phyloP scores from a whole-genome alignment of 2,329 filamentous ascomycete genomes.

The Fusarium bactridioides region DNA sequence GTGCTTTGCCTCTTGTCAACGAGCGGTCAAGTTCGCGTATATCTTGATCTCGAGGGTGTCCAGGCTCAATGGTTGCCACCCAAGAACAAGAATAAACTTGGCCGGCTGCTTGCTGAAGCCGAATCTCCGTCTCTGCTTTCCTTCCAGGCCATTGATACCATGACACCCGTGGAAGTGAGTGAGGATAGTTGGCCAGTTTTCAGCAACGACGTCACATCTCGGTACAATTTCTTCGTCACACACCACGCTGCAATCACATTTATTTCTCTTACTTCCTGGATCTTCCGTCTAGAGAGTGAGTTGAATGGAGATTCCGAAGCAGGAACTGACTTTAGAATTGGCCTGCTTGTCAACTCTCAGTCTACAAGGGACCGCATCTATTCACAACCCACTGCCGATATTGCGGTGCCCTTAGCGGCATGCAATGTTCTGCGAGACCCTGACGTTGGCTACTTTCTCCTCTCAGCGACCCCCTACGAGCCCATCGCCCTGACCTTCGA shows the following conservation, averaged over 20 bases:
- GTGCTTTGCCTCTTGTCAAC: slow-evolving; percentile 68
- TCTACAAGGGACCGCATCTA: slow-evolving; percentile 66
- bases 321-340: slow-evolving; percentile 68
- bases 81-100: slow-evolving; percentile 58
- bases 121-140: slow-evolving; percentile 62
- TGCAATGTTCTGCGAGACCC: slow-evolving; percentile 64
- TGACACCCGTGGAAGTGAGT: slow-evolving; percentile 61
- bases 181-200: slow-evolving; percentile 70
- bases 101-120: slow-evolving; percentile 49
- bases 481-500: slow-evolving; percentile 69
- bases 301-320: slow-evolving; percentile 63
- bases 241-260: slow-evolving; percentile 67
- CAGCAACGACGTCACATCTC: slow-evolving; percentile 66
- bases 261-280: slow-evolving; percentile 68
- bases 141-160: slow-evolving; percentile 69
- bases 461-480: slow-evolving; percentile 66
- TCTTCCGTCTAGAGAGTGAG: slow-evolving; percentile 70
- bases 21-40: slow-evolving; percentile 68
- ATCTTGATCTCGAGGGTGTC: slow-evolving; percentile 67
- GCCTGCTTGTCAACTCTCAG: slow-evolving; percentile 66
- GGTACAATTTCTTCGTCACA: slow-evolving; percentile 70
- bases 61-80: slow-evolving; percentile 73
- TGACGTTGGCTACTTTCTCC: slow-evolving; percentile 69
- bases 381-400: slow-evolving; percentile 59
- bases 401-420: slow-evolving; percentile 60